A percentile compares a stretch with the other conserved stretches of the same genome.
These are phyloP conservation scores for Gracilaria vermiculophylla DNA, from an alignment of 23 red algal genomes.

Conservation along the genomic window DNA sequence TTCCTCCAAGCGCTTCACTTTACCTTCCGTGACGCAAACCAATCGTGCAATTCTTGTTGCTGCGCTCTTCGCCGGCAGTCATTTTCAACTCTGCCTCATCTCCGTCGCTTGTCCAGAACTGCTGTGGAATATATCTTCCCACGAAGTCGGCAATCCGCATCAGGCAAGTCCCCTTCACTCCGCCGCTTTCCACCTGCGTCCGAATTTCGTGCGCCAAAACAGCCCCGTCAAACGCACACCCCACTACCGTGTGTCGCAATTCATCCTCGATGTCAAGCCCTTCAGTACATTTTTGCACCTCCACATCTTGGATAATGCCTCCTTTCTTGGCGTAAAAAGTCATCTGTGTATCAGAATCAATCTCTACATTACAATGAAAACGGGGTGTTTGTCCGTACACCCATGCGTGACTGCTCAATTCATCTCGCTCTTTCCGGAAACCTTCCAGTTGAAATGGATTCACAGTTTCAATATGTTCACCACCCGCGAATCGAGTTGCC, in stretches of 20 bases:
- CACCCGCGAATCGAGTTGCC: slow-evolving; percentile 30
- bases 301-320: neutral
- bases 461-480: neutral
- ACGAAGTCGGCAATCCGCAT: neutral
- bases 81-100: neutral
- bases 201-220: neutral
- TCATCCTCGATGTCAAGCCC: neutral
- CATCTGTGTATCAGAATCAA: neutral
- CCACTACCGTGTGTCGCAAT: neutral
- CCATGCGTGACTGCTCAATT: slow-evolving; percentile 52
- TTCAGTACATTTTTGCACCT: neutral
- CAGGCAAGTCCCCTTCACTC: neutral
- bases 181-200: neutral
- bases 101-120: neutral
- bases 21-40: too few species aligned
- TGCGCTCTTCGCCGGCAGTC: too few species aligned
- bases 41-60: too few species aligned
- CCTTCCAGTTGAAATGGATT: slow-evolving; percentile 30
- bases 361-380: slow-evolving; percentile 16
- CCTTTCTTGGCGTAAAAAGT: slow-evolving; percentile 11
- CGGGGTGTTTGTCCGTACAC: slow-evolving; percentile 68
- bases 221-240: neutral
- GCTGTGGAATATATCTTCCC: neutral
- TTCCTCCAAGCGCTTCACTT: too few species aligned
- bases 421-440: slow-evolving; percentile 29